Evolutionary conservation across 192 early-diverging fungal species (phyloP).

Genomic region (Backusella psychrophila): DNA sequence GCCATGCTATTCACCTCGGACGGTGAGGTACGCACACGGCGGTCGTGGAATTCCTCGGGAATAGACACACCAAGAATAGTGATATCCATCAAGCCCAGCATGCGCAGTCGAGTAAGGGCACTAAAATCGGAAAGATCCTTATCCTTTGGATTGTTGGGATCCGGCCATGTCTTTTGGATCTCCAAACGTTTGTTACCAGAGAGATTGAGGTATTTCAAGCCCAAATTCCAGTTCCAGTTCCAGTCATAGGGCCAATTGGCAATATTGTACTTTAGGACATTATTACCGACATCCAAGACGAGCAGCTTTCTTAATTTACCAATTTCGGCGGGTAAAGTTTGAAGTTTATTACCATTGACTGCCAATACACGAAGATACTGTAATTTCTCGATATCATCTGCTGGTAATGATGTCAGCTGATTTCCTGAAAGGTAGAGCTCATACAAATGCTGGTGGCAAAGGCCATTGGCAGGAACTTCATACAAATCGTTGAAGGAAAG

Average conservation of each 20-base stretch:
- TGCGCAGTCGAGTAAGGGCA: conserved; percentile 71
- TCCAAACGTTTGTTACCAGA: conserved; percentile 89
- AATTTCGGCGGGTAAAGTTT: conserved; percentile 88
- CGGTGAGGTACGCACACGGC: conserved; percentile 80
- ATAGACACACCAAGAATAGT: conserved; percentile 74
- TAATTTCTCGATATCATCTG: conserved; percentile 79
- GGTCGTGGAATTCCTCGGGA: conserved; percentile 79
- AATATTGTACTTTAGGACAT: conserved; percentile 89
- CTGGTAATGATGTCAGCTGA: conserved; percentile 77
- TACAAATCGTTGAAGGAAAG: conserved; percentile 79
- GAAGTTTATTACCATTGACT: conserved; percentile 89
- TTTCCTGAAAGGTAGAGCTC: conserved; percentile 87
- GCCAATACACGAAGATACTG: conserved; percentile 69
- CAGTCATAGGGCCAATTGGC: conserved; percentile 95
- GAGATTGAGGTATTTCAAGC: conserved; percentile 85
- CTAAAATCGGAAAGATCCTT: conserved; percentile 75
- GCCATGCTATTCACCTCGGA: conserved; percentile 79
- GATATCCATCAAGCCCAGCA: conserved; percentile 89
- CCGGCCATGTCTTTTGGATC: conserved; percentile 71
- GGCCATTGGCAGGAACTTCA: conserved; percentile 76
- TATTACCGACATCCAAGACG: conserved; percentile 85
- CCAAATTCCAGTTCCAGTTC: conserved; percentile 96
- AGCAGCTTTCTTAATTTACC: conserved; percentile 78
- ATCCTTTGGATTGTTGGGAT: conserved; percentile 35
- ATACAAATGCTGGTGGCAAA: conserved; percentile 66